Conservation (phyloP, 768 basidiomycete genomes). For the Tricholoma furcatifolium region DNA sequence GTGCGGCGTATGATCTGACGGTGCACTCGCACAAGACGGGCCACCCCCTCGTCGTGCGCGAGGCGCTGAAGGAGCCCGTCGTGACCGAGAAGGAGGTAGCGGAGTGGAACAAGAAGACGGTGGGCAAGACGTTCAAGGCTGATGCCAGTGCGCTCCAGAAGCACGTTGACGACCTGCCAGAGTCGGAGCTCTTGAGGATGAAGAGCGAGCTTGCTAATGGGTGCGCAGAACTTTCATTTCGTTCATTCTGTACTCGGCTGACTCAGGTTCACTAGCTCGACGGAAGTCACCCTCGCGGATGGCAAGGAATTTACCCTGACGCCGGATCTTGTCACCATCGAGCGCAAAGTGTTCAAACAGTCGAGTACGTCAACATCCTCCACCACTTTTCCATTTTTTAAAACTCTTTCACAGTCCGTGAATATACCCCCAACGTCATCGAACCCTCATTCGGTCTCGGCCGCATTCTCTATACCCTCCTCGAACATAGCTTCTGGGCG, state of each 20-base stretch:
- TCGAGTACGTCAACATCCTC: slow-evolving; percentile 51
- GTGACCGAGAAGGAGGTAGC: slow-evolving; percentile 77
- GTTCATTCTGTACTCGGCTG: not conserved
- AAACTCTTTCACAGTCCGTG: slow-evolving; percentile 64
- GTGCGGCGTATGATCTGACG: slow-evolving; percentile 93
- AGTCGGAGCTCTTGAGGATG: slow-evolving; percentile 60
- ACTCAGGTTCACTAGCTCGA: slow-evolving; percentile 38
- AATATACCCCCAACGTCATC: slow-evolving; percentile 96
- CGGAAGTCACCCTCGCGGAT: slow-evolving; percentile 55
- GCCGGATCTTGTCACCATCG: slow-evolving; percentile 72
- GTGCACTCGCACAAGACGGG: slow-evolving; percentile 88
- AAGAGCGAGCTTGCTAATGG: slow-evolving; percentile 74
- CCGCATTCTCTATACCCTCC: slow-evolving; percentile 88
- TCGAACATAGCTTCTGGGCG: slow-evolving; percentile 96
- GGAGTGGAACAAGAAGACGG: slow-evolving; percentile 81
- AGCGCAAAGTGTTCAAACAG: slow-evolving; percentile 84
- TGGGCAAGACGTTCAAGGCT: slow-evolving; percentile 88
- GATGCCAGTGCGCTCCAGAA: slow-evolving; percentile 71
- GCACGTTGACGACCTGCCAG: slow-evolving; percentile 62
- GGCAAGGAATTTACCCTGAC: slow-evolving; percentile 72
- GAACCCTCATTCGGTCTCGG: slow-evolving; percentile 98
- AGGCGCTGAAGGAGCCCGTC: slow-evolving; percentile 83
- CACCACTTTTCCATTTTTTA: not conserved
- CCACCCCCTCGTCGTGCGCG: slow-evolving; percentile 79
- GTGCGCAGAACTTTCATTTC: slow-evolving; percentile 38